Base-by-base conservation (phyloP, 2,329 filamentous ascomycete species). In the Pleurostoma richardsiae region DNA sequence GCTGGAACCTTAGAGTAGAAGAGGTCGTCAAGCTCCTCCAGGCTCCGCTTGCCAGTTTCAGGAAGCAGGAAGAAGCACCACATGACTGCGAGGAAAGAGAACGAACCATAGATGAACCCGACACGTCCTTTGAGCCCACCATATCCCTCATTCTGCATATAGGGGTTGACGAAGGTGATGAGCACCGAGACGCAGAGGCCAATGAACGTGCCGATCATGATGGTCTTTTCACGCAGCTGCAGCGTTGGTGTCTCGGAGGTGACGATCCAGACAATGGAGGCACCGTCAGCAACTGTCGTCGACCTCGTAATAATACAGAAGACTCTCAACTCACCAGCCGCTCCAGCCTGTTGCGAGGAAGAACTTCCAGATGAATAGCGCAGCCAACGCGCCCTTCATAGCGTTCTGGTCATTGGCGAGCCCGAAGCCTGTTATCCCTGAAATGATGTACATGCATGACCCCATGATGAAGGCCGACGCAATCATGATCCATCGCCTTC, bases 121-220 rank as follows among this genome's bases (percentile, higher is more conserved):
- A 36, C n/a, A n/a, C 33, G 33, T 8, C 8, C 8, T n/a, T 36
- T 8, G 30, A 63, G 52, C 41, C 56, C 55, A 6, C 56, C 56
- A 40, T 55, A 56, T 4, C 49, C 56, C 1, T 49, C 46, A 39
- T 55, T 50, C 43, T 63, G 59, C 6, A 63, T 56, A 40, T 56
- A 64, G 1, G 60, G 60, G 28, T 56, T 59, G n/a, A 64, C 52
- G 39, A 54, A 65, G 29, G 54, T 60, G 40, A 63, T 54, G 26
- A 60, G 51, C 6, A 62, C 45, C 2, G 49, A 51, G 3, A 56
- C 52, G 10, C 54, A 52, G 44, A 60, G 61, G 30, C 57, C 56
- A n/a, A 48, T 48, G 43, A 62, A 56, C 1, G 56, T 55, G 1
- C 59, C 56, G 10, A 60, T 49, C 3, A 54, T 55, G 10, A 62